phyloP scores from a whole-genome alignment of 441 rosid genomes.

The Kokia cookei region DNA sequence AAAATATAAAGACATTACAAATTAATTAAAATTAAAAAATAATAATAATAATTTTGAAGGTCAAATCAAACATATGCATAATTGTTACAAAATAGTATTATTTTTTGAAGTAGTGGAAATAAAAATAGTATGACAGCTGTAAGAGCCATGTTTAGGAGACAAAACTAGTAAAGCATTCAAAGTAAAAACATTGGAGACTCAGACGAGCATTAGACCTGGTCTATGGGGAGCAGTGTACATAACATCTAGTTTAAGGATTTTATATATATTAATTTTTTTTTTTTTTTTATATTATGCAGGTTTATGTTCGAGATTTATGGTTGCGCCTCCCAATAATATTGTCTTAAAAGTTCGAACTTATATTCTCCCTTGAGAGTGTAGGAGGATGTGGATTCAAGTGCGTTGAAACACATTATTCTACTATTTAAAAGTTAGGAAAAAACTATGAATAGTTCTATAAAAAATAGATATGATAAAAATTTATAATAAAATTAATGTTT shows the following conservation, averaged over 20 bases:
- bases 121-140: conserved; percentile 40
- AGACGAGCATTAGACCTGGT: not conserved
- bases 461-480: too few species aligned
- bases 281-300: too few species aligned
- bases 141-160: conserved; percentile 40
- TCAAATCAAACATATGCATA: not conserved
- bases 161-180: conserved; percentile 25
- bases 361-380: too few species aligned
- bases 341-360: rapidly evolving
- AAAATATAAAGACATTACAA: not conserved
- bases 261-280: too few species aligned
- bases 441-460: too few species aligned
- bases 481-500: too few species aligned
- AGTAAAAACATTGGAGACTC: conserved; percentile 1
- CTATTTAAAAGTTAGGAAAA: rapidly evolving
- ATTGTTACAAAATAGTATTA: not conserved
- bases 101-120: not conserved
- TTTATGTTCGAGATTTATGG: rapidly evolving
- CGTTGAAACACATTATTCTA: rapidly evolving
- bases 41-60: not conserved
- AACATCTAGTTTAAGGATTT: not conserved
- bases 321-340: rapidly evolving
- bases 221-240: conserved; percentile 15
- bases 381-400: rapidly evolving
- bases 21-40: too few species aligned